Percentiles rank a stretch among this genome's conserved stretches.
These are phyloP conservation scores for Chaetomiaceae sp. DNA, from an alignment of 2,329 filamentous ascomycete species.

Conservation along the genomic window DNA sequence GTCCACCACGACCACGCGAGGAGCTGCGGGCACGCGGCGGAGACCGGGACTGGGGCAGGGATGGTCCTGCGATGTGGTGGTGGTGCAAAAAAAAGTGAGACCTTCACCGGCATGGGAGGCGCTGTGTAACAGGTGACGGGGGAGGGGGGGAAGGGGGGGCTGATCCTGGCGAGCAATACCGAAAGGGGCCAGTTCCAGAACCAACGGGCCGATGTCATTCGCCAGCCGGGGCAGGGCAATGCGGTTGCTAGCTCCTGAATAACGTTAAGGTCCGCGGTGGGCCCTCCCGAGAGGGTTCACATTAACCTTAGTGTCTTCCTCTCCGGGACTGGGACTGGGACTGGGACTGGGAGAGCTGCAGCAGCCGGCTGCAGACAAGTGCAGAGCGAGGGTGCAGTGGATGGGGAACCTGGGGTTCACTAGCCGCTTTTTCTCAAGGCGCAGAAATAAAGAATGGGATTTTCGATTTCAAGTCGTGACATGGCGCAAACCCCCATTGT, in stretches of 20 bases:
- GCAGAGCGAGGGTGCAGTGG: too few species aligned
- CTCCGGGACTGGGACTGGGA: neutral
- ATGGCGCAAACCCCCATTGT: neutral
- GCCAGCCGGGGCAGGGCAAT: neutral
- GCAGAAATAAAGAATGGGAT: neutral
- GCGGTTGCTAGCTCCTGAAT: too few species aligned
- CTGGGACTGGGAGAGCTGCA: neutral
- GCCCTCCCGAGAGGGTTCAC: neutral
- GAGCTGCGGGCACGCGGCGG: conserved; percentile 11
- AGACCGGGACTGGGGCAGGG: conserved; percentile 14
- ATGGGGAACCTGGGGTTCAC: neutral
- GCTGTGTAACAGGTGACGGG: neutral
- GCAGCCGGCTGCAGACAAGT: too few species aligned
- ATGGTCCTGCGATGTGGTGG: too few species aligned
- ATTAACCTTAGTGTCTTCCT: too few species aligned
- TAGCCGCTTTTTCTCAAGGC: neutral
- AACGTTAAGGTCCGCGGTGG: neutral
- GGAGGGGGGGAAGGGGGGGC: too few species aligned
- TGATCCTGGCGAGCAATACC: neutral
- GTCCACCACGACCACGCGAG: conserved; percentile 9
- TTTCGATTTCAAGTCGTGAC: neutral
- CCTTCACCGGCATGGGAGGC: neutral
- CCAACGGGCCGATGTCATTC: neutral
- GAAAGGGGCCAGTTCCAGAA: neutral
- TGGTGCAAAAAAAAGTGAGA: neutral